phyloP scores from a whole-genome alignment of 2,329 filamentous ascomycete species.

The Hypoxylon sp. region DNA sequence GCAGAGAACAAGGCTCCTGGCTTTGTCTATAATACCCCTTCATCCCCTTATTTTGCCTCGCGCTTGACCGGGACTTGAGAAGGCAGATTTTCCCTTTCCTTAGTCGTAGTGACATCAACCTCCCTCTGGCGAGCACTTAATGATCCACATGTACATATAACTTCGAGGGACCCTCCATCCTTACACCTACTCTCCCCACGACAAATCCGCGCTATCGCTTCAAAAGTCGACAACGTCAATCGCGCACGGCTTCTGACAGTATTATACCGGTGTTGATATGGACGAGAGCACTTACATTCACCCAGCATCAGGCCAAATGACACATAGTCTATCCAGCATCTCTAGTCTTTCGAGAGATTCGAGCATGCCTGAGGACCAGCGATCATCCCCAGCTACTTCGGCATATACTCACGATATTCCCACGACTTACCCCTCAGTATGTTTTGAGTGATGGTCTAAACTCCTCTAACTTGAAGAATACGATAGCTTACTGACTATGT shows the following conservation, averaged over 20 bases:
- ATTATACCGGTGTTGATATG: constrained; percentile 38
- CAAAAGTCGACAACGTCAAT: constrained; percentile 33
- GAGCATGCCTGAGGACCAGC: constrained; percentile 34
- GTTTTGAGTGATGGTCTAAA: constrained; percentile 20
- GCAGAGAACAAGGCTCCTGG: constrained; percentile 30
- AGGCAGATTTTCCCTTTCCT: constrained; percentile 34
- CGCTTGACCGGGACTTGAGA: constrained; percentile 27
- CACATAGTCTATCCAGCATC: too few species aligned
- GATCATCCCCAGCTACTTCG: constrained; percentile 38
- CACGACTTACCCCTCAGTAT: constrained; percentile 42
- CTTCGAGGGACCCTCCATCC: constrained; percentile 30
- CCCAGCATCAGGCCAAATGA: constrained; percentile 36
- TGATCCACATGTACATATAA: constrained; percentile 41
- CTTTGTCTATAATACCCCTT: constrained; percentile 42
- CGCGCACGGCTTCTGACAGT: constrained; percentile 23
- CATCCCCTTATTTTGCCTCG: constrained; percentile 33
- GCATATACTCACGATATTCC: constrained; percentile 43
- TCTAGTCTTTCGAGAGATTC: constrained; percentile 35
- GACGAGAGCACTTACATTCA: constrained; percentile 41
- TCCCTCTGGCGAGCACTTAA: constrained; percentile 17
- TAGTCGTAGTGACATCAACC: constrained; percentile 19
- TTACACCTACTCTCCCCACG: constrained; percentile 29
- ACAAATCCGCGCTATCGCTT: constrained; percentile 20
- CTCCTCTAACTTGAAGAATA: constrained; percentile 4
- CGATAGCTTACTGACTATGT: constrained; percentile 34